Evolutionary conservation across 805 yeast species (phyloP).

Genomic region (Hanseniaspora occidentalis): DNA sequence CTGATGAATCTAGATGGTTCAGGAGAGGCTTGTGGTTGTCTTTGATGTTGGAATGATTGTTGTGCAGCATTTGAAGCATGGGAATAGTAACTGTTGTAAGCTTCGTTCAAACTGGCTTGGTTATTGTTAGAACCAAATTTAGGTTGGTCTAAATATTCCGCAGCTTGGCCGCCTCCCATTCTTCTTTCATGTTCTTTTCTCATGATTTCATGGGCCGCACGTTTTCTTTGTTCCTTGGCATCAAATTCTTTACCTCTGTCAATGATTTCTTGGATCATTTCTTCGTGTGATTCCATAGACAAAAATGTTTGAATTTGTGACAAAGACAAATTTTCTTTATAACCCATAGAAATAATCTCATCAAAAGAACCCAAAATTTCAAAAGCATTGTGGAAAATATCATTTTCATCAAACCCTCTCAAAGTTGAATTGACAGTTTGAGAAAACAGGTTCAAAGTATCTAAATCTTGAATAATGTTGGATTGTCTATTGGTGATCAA

Average conservation of each 20-base stretch:
- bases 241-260: slow-evolving; percentile 94
- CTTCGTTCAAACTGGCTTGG: slow-evolving; percentile 24
- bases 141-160: slow-evolving; percentile 19
- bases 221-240: slow-evolving; percentile 93
- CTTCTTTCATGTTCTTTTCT: slow-evolving; percentile 44
- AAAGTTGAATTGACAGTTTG: slow-evolving; percentile 55
- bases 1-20: no score
- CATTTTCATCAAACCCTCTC: slow-evolving; percentile 65
- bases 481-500: slow-evolving; percentile 83
- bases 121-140: slow-evolving; percentile 14
- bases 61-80: slow-evolving; percentile 29
- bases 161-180: slow-evolving; percentile 17
- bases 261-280: slow-evolving; percentile 94
- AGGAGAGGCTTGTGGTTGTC: slow-evolving; percentile 10
- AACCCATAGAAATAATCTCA: slow-evolving; percentile 83
- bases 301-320: slow-evolving; percentile 78
- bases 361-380: slow-evolving; percentile 87
- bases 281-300: slow-evolving; percentile 98
- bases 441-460: slow-evolving; percentile 75
- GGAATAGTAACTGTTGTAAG: slow-evolving; percentile 25
- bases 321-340: slow-evolving; percentile 72
- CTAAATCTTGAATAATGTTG: slow-evolving; percentile 87
- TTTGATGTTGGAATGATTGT: slow-evolving; percentile 19
- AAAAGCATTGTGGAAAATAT: slow-evolving; percentile 73
- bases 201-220: slow-evolving; percentile 84